Evolutionary conservation across 495 filamentous ascomycete genomes (phyloP).

Genomic region (Aspergillus wentii): DNA sequence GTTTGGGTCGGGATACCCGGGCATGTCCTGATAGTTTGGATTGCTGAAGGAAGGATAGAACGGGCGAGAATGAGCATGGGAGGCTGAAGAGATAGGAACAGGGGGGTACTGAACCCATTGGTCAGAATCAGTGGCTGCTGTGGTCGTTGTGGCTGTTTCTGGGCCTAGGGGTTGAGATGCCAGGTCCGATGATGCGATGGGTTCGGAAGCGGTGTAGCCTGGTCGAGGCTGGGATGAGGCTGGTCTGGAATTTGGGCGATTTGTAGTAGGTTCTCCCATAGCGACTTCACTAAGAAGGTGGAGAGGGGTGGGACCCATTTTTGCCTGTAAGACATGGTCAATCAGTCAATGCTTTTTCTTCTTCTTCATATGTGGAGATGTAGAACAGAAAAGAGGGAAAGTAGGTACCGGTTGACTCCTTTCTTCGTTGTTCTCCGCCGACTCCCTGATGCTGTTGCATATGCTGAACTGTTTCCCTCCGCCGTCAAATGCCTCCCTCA

Average conservation of each 20-base stretch:
- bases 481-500: conserved; percentile 25
- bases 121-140: conserved; percentile 6
- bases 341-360: conserved; percentile 2
- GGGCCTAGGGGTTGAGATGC: conserved; percentile 6
- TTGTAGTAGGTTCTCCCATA: conserved; percentile 52
- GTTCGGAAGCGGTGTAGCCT: background rate
- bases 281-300: conserved; percentile 67
- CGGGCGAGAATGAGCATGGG: conserved; percentile 1
- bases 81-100: too few relatives aligned
- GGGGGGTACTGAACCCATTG: conserved; percentile 14
- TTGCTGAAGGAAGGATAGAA: conserved; percentile 10
- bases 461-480: background rate
- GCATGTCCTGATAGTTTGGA: conserved; percentile 6
- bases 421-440: too few relatives aligned
- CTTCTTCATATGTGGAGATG: too few relatives aligned
- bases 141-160: conserved; percentile 2
- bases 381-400: too few relatives aligned
- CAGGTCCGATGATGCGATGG: conserved; percentile 6
- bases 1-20: conserved; percentile 1
- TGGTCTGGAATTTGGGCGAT: conserved; percentile 16
- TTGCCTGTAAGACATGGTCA: conserved; percentile 13
- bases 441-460: too few relatives aligned
- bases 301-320: conserved; percentile 45
- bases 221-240: conserved; percentile 5
- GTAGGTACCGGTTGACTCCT: too few relatives aligned